A percentile compares a stretch with the other conserved stretches of the same genome.
phyloP scores from a whole-genome alignment of 257 asterid species.

The Linaria vulgaris region DNA sequence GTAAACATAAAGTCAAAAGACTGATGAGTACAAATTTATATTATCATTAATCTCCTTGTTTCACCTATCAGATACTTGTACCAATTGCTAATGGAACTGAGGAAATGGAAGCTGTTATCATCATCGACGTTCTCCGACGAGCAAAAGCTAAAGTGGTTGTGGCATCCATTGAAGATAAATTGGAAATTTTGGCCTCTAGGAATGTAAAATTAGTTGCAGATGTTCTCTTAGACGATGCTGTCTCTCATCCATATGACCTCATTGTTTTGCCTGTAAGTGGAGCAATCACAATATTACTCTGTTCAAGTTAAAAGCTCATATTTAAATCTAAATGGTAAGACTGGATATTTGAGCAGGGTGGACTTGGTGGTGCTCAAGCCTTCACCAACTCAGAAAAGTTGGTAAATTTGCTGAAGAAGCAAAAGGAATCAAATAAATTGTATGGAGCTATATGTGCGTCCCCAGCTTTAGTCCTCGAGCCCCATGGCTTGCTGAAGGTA shows the following conservation, averaged over 20 bases:
- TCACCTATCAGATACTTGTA: conserved; percentile 70
- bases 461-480: conserved; percentile 87
- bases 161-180: conserved; percentile 73
- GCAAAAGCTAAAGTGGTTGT: conserved; percentile 88
- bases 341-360: conserved; percentile 55
- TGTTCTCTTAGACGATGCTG: conserved; percentile 72
- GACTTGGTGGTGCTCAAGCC: conserved; percentile 94
- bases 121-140: conserved; percentile 84
- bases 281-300: conserved; percentile 10
- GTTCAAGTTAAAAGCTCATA: conserved; percentile 1
- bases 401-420: conserved; percentile 74
- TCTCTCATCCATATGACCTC: conserved; percentile 58
- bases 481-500: conserved; percentile 89
- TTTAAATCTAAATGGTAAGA: not conserved
- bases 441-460: conserved; percentile 97
- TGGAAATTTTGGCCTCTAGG: conserved; percentile 84
- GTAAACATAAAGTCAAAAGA: conserved; percentile 13
- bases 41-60: not conserved
- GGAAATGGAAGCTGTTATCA: conserved; percentile 93
- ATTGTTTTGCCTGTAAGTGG: conserved; percentile 78
- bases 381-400: conserved; percentile 75
- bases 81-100: conserved; percentile 95
- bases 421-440: conserved; percentile 57
- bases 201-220: conserved; percentile 89
- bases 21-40: too few relatives aligned